Evolutionary conservation across 1,284 basidiomycete species (phyloP), one percentile per base, ranked within the genome.

Genomic region (Leccinum huronense): DNA sequence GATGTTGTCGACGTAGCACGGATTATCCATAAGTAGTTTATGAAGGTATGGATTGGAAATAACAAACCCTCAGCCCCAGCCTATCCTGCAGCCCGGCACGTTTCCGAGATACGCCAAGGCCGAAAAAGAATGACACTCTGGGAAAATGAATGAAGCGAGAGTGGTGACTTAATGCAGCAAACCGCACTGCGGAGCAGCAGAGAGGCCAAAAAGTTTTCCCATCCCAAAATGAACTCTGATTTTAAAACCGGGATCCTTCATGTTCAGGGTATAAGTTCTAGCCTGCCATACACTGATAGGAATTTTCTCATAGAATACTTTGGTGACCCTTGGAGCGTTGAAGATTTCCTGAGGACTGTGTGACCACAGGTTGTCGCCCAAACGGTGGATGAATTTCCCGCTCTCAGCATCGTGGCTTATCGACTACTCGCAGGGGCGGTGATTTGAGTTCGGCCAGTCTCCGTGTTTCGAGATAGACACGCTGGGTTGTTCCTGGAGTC

Each of bases 261-360:
- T 19, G 33, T 72, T 42, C 7, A 73, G 60, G 36, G 73, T 23
- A 23, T 23, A 23, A 23, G 23, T 23, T 23, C 23, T 23, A 23
- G 23, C 36, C 7, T 70, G 73, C 71, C 71, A 74, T 38, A 72
- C 63, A 16, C 71, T 73, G 14, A 72, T 57, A 16, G n/a, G 57
- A n/a, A 61, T 38, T 59, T 72, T 73, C 14, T 71, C 60, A n/a
- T 62, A 62, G 19, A 57, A 51, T 11, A 11, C 4, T 5, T 71
- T 69, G 57, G 30, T 23, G 34, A 59, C 16, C 1, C 54, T 45
- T 33, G 62, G 10, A 56, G 58, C 7, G 16, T 36, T 48, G 8
- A 23, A 5, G 6, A 23, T 10, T 34, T 58, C 45, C 8, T 45
- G 42, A 45, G 30, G 59, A 23, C 11, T 19, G 34, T 1, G 58